These are phyloP conservation scores for Dissophora ornata DNA, from an alignment of 192 early-diverging fungal species.

Conservation along the genomic window DNA sequence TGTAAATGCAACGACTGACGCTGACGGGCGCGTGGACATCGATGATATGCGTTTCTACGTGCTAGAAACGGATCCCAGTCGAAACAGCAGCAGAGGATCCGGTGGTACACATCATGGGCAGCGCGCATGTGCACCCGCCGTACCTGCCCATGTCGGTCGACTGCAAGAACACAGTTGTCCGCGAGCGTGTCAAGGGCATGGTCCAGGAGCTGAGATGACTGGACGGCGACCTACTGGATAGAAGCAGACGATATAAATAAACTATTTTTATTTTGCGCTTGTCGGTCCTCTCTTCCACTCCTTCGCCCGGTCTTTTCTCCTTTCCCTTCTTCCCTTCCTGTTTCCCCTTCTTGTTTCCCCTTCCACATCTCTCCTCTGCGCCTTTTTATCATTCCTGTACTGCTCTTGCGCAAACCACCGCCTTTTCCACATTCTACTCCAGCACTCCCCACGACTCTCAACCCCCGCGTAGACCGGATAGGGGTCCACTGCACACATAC, in stretches of 20 bases:
- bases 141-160: constrained; percentile 55
- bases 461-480: too few species aligned
- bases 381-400: too few species aligned
- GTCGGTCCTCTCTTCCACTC: not conserved
- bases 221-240: too few species aligned
- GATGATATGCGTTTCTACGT: not conserved
- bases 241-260: not conserved
- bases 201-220: constrained; percentile 35
- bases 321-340: constrained; percentile 1
- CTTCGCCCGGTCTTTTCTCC: not conserved
- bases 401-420: not conserved
- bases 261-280: too few species aligned
- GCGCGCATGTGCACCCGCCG: constrained; percentile 58
- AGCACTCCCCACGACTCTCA: too few species aligned
- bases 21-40: too few species aligned
- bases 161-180: constrained; percentile 58
- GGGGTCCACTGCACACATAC: too few species aligned
- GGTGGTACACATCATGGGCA: constrained; percentile 54
- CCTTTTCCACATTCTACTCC: too few species aligned
- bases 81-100: constrained; percentile 43
- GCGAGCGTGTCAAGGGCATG: constrained; percentile 59
- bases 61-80: constrained; percentile 58
- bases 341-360: not conserved
- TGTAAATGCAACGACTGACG: not conserved
- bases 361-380: not conserved